Evolutionary conservation across 2,329 filamentous ascomycete genomes (phyloP).

Genomic region (Arthrocladium fulminans): DNA sequence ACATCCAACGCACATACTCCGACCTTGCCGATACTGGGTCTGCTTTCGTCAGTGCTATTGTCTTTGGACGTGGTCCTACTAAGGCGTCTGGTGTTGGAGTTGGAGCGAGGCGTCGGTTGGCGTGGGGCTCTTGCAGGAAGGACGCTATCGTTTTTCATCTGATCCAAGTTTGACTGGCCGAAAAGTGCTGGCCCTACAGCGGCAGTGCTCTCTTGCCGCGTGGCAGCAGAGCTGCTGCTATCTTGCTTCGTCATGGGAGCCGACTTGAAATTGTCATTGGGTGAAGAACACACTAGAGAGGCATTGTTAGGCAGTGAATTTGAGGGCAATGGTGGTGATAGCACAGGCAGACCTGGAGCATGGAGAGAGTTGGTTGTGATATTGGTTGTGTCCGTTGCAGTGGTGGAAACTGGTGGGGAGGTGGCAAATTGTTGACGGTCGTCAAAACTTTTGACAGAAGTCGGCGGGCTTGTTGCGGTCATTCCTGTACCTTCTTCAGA

Average conservation of each 20-base stretch:
- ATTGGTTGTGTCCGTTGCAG: constrained; percentile 19
- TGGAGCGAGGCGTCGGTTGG: constrained; percentile 16
- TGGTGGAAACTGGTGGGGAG: constrained; percentile 18
- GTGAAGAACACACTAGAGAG: background rate
- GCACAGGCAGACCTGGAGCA: constrained; percentile 18
- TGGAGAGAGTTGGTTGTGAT: constrained; percentile 20
- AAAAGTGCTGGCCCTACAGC: constrained; percentile 1
- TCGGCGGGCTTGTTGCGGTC: constrained; percentile 16
- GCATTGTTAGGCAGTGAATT: background rate
- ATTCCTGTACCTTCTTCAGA: constrained; percentile 7
- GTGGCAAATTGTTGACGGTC: constrained; percentile 26
- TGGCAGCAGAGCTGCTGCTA: constrained; percentile 4
- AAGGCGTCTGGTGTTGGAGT: constrained; percentile 20
- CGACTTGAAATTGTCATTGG: background rate
- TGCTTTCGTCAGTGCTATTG: constrained; percentile 18
- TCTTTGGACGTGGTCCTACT: constrained; percentile 19
- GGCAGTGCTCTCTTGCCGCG: background rate
- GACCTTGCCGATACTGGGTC: constrained; percentile 53
- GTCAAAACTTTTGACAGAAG: constrained; percentile 29
- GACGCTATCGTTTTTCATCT: background rate
- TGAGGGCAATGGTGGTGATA: constrained; percentile 16
- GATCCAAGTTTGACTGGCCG: background rate
- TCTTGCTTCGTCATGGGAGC: background rate
- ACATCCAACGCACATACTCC: constrained; percentile 92
- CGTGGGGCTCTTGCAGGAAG: constrained; percentile 18